phyloP scores from a whole-genome alignment of 2,329 filamentous ascomycete species.

The Piedraia hortae region DNA sequence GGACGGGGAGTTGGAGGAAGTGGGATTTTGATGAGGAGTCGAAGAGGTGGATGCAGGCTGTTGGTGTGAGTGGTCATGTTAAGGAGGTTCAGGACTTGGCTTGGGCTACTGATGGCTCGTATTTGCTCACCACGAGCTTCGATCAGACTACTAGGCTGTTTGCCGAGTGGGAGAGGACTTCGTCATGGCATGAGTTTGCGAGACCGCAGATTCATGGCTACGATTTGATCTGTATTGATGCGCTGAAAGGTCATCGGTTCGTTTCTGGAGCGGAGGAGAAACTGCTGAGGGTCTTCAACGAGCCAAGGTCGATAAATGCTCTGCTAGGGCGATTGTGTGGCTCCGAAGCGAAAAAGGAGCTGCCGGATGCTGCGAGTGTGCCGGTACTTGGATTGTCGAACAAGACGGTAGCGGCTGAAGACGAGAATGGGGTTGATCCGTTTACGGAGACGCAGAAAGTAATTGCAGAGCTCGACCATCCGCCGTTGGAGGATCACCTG shows the following conservation, averaged over 20 bases:
- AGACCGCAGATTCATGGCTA: slow-evolving; percentile 95
- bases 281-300: slow-evolving; percentile 79
- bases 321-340: slow-evolving; percentile 18
- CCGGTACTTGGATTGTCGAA: slow-evolving; percentile 88
- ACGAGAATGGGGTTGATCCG: slow-evolving; percentile 19
- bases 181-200: slow-evolving; percentile 84
- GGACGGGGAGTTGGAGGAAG: slow-evolving; percentile 76
- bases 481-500: slow-evolving; percentile 71
- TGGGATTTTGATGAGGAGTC: slow-evolving; percentile 38
- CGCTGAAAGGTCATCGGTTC: slow-evolving; percentile 45
- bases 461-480: slow-evolving; percentile 37
- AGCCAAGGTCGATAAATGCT: slow-evolving; percentile 56
- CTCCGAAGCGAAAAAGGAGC: slow-evolving; percentile 4
- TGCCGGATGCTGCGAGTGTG: slow-evolving; percentile 80
- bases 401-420: slow-evolving; percentile 43
- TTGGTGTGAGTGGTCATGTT: slow-evolving; percentile 64
- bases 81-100: slow-evolving; percentile 53
- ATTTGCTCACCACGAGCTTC: slow-evolving; percentile 63
- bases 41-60: slow-evolving; percentile 47
- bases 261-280: slow-evolving; percentile 94
- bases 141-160: slow-evolving; percentile 86
- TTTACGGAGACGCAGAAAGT: slow-evolving; percentile 30
- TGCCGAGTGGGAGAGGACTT: slow-evolving; percentile 37
- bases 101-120: slow-evolving; percentile 61
- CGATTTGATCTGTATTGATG: slow-evolving; percentile 80